Evolutionary conservation across 176 grass and related monocot genomes (phyloP), one percentile per base, ranked within the genome.

Genomic region (Microstegium vimineum): DNA sequence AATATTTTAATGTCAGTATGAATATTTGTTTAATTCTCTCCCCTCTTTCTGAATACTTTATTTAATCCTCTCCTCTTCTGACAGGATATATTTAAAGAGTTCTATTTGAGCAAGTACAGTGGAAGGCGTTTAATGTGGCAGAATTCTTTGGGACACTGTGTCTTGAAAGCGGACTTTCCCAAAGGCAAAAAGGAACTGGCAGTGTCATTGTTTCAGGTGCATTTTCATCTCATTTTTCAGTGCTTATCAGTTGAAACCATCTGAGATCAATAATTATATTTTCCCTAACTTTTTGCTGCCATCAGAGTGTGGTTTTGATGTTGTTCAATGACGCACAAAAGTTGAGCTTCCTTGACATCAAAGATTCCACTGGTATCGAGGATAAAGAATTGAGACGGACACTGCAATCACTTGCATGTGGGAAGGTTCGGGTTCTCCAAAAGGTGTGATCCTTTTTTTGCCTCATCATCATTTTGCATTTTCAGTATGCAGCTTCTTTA

Each of bases 51-150:
- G 56, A 69, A 56, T 20, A 28, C 27, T 62, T 75, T 64, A 51
- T 61, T 78, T 45, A 64, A 70, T 72, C 6, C 61, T 69, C 73
- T 34, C 32, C 42, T 13, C 10, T 63, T 56, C 54, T 79, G 78
- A 79, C 70, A 99, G 97, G 97, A 96, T 85, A 99, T 96, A 87
- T 99, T 99, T 68, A 99, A 99, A 92, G 97, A 99, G 66, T 99
- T 99, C 81, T 99, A 99, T 89, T 96, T 99, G 87, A 99, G 97
- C 71, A 99, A 99, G 84, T 90, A 99, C 56, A 95, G 91, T 81
- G 97, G 97, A 81, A 96, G 97, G 81, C 93, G 97, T 62, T 84
- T 99, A 27, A 92, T 96, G 97, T 99, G 97, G 97, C 97, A 99
- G 89, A 99, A 99, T 87, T 99, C 93, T 33, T 88, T 99, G 77